phyloP scores from a whole-genome alignment of 2,329 filamentous ascomycete species.

The Trichoderma pleuroti region DNA sequence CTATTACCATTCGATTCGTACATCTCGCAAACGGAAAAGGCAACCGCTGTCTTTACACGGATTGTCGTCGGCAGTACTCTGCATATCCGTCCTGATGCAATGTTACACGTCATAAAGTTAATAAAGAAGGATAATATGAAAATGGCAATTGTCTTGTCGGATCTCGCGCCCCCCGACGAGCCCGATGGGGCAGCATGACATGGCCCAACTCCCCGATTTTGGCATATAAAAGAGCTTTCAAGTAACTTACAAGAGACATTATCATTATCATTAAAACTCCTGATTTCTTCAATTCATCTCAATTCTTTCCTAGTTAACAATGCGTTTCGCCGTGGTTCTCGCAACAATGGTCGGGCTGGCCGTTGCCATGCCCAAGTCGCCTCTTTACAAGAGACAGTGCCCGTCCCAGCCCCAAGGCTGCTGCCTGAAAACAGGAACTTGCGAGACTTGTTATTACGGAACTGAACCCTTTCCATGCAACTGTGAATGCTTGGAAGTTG shows the following conservation, averaged over 20 bases:
- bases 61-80: not conserved
- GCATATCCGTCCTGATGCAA: not conserved
- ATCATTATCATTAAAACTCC: not conserved
- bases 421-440: not conserved
- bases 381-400: slow-evolving; percentile 10
- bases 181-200: not conserved
- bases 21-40: not conserved
- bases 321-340: slow-evolving; percentile 8
- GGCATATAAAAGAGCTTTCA: not conserved
- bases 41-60: not conserved
- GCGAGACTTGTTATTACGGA: slow-evolving; percentile 7
- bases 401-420: not conserved
- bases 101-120: not conserved
- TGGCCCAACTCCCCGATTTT: not conserved
- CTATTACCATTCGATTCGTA: not conserved
- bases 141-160: not conserved
- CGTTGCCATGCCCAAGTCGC: slow-evolving; percentile 2
- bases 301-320: not conserved
- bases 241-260: not conserved
- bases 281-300: not conserved
- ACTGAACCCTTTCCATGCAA: slow-evolving; percentile 1
- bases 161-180: not conserved
- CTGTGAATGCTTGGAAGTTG: not conserved
- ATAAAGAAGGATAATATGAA: not conserved
- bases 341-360: slow-evolving; percentile 2